Conservation (phyloP, 2,329 filamentous ascomycete genomes). For the Pyrenophora teres region DNA sequence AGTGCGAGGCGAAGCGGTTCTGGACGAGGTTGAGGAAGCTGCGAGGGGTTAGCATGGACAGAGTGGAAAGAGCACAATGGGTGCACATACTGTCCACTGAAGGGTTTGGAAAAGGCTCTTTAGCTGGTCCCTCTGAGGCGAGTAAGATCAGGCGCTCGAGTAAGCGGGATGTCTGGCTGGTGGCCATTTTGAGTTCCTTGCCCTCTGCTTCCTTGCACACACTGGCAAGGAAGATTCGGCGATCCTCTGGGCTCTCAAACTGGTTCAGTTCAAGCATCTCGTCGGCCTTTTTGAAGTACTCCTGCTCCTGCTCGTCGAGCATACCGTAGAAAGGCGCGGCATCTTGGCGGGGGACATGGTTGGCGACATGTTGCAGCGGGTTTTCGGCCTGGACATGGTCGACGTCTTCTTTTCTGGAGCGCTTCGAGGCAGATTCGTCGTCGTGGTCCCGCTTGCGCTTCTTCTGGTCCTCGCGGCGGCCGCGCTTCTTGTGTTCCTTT, state of each 20-base stretch:
- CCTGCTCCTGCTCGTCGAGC: constrained; percentile 89
- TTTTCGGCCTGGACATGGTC: constrained; percentile 20
- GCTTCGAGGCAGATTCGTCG: constrained; percentile 45
- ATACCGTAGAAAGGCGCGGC: constrained; percentile 89
- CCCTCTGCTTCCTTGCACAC: constrained; percentile 85
- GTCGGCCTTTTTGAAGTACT: constrained; percentile 91
- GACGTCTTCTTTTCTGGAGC: constrained; percentile 32
- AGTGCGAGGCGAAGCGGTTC: constrained; percentile 96
- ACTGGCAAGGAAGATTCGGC: constrained; percentile 66
- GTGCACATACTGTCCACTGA: constrained; percentile 69
- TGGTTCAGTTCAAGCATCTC: constrained; percentile 88
- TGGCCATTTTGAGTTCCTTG: constrained; percentile 94
- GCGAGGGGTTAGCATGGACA: constrained; percentile 18
- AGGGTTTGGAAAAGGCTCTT: constrained; percentile 83
- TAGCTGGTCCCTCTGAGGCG: constrained; percentile 76
- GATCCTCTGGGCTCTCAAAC: constrained; percentile 73
- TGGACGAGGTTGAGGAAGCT: constrained; percentile 85
- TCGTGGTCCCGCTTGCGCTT: constrained; percentile 52
- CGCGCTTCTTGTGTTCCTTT: constrained; percentile 63
- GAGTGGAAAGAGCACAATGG: background rate
- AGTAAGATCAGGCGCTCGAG: constrained; percentile 90
- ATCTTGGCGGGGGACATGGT: constrained; percentile 40
- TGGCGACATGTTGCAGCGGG: constrained; percentile 29
- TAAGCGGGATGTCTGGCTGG: constrained; percentile 89
- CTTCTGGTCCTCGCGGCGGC: constrained; percentile 57